A percentile compares a stretch with the other conserved stretches of the same genome.
Conservation (phyloP, 768 basidiomycete species). For the Xanthoconium stramineum region DNA sequence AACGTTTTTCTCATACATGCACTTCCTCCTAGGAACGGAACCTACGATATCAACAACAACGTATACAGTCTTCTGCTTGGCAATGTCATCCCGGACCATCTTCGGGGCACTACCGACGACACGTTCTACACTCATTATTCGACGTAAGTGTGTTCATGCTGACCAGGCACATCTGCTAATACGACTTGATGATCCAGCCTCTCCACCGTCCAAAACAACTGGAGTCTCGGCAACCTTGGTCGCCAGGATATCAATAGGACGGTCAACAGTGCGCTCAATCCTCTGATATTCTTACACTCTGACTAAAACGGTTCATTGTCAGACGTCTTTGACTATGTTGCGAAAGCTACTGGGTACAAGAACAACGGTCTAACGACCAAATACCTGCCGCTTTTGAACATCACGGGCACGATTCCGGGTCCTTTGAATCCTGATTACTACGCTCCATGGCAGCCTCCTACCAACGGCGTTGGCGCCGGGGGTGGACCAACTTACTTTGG, state of each 20-base stretch:
- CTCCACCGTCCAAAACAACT: conserved; percentile 57
- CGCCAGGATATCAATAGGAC: conserved; percentile 53
- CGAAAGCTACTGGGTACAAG: conserved; percentile 41
- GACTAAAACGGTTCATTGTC: not conserved
- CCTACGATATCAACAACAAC: conserved; percentile 40
- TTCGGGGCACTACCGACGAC: conserved; percentile 45
- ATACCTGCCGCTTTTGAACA: conserved; percentile 37
- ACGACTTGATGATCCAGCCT: conserved; percentile 24
- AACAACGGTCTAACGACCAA: conserved; percentile 32
- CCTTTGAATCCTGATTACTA: conserved; percentile 41
- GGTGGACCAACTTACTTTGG: conserved; percentile 40
- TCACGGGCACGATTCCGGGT: conserved; percentile 41
- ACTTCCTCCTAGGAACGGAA: conserved; percentile 20
- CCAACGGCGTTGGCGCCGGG: conserved; percentile 37
- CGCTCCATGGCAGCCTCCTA: conserved; percentile 44
- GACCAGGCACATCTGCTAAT: not conserved
- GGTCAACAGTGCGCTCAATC: conserved; percentile 11
- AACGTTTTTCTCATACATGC: not conserved
- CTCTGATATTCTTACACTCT: not conserved
- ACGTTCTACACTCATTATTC: conserved; percentile 65
- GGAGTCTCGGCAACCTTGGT: conserved; percentile 58
- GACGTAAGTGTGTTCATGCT: conserved; percentile 12
- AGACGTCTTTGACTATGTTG: conserved; percentile 55
- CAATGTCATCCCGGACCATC: conserved; percentile 39
- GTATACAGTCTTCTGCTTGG: conserved; percentile 46